Evolutionary conservation across 179 eudicot species (phyloP).

Genomic region (Carnegiea gigantea): DNA sequence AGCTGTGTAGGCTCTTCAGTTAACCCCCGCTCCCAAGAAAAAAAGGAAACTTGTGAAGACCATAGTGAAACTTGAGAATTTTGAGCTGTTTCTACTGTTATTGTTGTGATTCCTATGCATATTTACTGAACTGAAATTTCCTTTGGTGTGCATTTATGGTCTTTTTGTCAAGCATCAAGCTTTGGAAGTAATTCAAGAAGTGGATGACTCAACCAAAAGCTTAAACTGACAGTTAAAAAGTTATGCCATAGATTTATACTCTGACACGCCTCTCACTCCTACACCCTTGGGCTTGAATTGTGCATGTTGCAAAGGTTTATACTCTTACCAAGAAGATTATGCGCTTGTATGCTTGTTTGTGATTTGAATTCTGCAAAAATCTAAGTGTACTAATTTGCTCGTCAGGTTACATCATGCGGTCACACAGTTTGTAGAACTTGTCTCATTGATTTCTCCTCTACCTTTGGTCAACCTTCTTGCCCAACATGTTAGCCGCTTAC

Average conservation of each 20-base stretch:
- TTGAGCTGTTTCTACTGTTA: background rate
- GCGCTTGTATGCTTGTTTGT: background rate
- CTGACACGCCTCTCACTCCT: too few species aligned
- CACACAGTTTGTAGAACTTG: conserved; percentile 82
- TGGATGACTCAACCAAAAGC: too few species aligned
- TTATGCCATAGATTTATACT: too few species aligned
- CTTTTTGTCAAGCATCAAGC: background rate
- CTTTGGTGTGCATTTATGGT: background rate
- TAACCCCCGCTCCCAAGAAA: too few species aligned
- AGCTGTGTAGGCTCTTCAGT: background rate
- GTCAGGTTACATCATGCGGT: conserved; percentile 77
- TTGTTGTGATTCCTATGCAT: background rate
- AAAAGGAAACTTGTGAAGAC: background rate
- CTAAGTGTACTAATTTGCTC: background rate
- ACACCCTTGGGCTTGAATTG: too few species aligned
- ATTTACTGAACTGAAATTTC: background rate
- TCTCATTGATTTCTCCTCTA: conserved; percentile 64
- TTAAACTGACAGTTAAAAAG: too few species aligned
- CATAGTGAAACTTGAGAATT: background rate
- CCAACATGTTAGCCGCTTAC: conserved; percentile 91
- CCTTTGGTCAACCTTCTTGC: conserved; percentile 62
- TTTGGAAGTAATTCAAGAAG: background rate
- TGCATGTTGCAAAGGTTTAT: too few species aligned
- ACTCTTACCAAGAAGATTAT: background rate
- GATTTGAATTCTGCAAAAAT: background rate